Percentiles rank a stretch among this genome's conserved stretches.
These are phyloP conservation scores for Exsudoporus frostii DNA, from an alignment of 768 basidiomycete genomes.

Conservation along the genomic window DNA sequence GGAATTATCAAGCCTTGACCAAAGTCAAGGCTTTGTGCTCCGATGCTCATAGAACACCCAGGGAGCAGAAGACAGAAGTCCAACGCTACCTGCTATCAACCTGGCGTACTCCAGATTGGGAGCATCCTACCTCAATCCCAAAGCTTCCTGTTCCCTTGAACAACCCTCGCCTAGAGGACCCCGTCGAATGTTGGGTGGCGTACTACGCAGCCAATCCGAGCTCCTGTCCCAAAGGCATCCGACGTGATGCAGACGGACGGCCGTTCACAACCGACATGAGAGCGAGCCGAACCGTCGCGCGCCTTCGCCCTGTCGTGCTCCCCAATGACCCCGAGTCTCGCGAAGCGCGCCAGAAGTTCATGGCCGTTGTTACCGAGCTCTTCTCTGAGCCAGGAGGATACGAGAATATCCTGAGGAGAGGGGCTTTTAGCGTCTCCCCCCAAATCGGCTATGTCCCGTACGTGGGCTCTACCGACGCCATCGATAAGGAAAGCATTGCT, in stretches of 20 bases:
- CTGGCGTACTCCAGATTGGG: constrained; percentile 44
- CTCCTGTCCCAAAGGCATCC: constrained; percentile 48
- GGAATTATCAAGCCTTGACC: constrained; percentile 38
- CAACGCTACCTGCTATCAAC: constrained; percentile 41
- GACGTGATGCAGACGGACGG: constrained; percentile 35
- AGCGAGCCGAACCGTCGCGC: constrained; percentile 47
- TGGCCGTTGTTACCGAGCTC: constrained; percentile 37
- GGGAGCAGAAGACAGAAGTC: constrained; percentile 43
- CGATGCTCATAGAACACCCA: constrained; percentile 42
- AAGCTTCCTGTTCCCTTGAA: constrained; percentile 27
- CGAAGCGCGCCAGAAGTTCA: constrained; percentile 38
- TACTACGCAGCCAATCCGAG: constrained; percentile 43
- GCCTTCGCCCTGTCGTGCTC: constrained; percentile 41
- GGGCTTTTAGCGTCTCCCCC: constrained; percentile 34
- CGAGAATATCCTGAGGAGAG: constrained; percentile 35
- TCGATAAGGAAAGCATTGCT: constrained; percentile 35
- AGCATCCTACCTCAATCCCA: constrained; percentile 19
- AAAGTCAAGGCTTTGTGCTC: constrained; percentile 45
- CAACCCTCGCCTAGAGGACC: constrained; percentile 47
- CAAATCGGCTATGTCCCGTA: constrained; percentile 32
- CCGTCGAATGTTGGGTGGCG: constrained; percentile 44
- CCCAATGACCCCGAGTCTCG: constrained; percentile 32
- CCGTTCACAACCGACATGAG: constrained; percentile 43
- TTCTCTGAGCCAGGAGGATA: constrained; percentile 42
- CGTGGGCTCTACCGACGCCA: constrained; percentile 24